phyloP scores from a whole-genome alignment of 148 eudicot species.

The Silene latifolia region DNA sequence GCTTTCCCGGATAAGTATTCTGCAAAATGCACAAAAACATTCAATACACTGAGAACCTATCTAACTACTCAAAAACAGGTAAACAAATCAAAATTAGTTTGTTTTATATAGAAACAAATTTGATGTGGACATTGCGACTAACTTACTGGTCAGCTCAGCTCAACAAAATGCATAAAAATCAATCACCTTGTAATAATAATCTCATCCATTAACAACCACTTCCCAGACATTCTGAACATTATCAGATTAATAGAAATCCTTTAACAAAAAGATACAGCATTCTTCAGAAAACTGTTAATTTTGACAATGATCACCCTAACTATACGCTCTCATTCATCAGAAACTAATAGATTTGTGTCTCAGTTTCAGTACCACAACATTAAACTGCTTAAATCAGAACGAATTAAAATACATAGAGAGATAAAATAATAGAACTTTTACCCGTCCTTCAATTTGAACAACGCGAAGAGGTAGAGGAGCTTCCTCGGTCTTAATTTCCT shows the following conservation, averaged over 20 bases:
- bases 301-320: background rate
- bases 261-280: background rate
- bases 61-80: too few relatives aligned
- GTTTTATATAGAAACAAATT: too few relatives aligned
- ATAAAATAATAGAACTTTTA: constrained; percentile 12
- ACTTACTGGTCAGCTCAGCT: background rate
- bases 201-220: background rate
- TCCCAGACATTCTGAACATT: background rate
- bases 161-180: background rate
- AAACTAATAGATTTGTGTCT: background rate
- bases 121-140: too few relatives aligned
- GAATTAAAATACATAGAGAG: background rate
- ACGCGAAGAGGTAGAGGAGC: constrained; percentile 71
- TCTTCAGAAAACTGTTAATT: background rate
- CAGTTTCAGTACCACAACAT: background rate
- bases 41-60: too few relatives aligned
- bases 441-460: constrained; percentile 95
- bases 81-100: too few relatives aligned
- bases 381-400: too few relatives aligned
- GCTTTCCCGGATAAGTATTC: too few relatives aligned
- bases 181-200: background rate
- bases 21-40: too few relatives aligned
- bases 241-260: background rate
- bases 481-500: constrained; percentile 76
- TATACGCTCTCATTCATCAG: background rate